phyloP scores from a whole-genome alignment of 768 basidiomycete species.

The Lyophyllum decastes region DNA sequence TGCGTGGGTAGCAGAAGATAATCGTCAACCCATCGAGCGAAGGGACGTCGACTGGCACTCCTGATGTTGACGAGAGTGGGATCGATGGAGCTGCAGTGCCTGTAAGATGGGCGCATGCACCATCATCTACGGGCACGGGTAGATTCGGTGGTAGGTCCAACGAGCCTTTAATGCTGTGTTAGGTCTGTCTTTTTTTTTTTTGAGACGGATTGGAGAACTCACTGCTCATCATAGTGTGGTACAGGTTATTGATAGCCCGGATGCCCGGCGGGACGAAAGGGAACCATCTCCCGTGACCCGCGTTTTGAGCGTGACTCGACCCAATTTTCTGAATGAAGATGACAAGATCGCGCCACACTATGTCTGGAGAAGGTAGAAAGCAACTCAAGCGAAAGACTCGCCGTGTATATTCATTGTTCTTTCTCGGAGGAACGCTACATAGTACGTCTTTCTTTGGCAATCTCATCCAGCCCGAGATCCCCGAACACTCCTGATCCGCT shows the following conservation, averaged over 20 bases:
- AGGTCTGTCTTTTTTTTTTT: neutral
- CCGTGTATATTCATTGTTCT: no score
- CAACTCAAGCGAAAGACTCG: no score
- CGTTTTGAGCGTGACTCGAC: neutral
- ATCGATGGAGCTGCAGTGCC: constrained; percentile 16
- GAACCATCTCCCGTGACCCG: neutral
- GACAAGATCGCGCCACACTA: neutral
- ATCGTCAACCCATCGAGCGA: constrained; percentile 18
- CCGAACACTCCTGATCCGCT: no score
- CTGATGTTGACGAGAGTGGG: constrained; percentile 17
- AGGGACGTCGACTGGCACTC: constrained; percentile 16
- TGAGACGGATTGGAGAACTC: neutral
- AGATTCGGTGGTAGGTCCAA: constrained; percentile 14
- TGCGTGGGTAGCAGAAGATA: constrained; percentile 23
- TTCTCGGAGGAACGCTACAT: no score
- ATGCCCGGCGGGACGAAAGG: no score
- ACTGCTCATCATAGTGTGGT: neutral
- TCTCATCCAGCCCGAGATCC: no score
- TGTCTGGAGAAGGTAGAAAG: no score
- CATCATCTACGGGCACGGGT: constrained; percentile 22
- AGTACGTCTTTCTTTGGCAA: no score
- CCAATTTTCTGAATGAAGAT: neutral
- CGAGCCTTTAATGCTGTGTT: neutral
- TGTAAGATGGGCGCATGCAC: constrained; percentile 20
- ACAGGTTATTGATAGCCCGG: neutral